Evolutionary conservation across 2,329 filamentous ascomycete species (phyloP), one percentile per base, ranked within the genome.

Genomic region (Ceratocystiopsis brevicomis): DNA sequence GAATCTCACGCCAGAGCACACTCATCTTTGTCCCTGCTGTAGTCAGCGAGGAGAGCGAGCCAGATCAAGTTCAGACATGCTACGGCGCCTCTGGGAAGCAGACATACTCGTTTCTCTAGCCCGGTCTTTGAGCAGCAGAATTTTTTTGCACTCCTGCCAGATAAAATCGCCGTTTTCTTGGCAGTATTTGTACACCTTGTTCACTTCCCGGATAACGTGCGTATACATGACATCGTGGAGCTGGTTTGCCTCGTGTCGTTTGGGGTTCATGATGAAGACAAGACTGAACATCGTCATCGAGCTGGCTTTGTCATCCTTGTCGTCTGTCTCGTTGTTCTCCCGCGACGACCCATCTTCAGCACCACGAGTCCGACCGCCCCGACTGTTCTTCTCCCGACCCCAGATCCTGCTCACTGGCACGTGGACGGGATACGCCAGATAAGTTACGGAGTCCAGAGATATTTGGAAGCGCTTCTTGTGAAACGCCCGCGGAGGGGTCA

Each of bases 271-370:
- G 41, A 94, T 82, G 58, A 96, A 96, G 19, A 96, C 86, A 12
- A 95, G 73, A 58, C 95, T 93, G 62, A 98, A 98, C 88, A 96
- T 96, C 49, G 79, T 86, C 82, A 96, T 87, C 39, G 74, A 73
- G 50, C 70, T 74, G 51, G 67, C 66, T 56, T 82, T 78, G 54
- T 75, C 67, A 48, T 79, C 68, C 37, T 66, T 59, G 46, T 72
- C 59, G 44, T 66, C 64, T 39, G 48, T 50, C 21, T 52, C 51
- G 40, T 50, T 55, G 4, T 51, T 53, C 2, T 44, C 37, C n/a
- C 21, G 25, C 3, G 10, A 18, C 48, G 55, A 4, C 53, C 51
- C 40, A 49, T 51, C 34, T 51, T 56, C 47, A 35, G 18, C 18
- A n/a, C 41, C 54, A 56, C 11, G 48, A 56, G 16, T 34, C 38